Evolutionary conservation across 257 asterid species (phyloP).

Genomic region (Petrea volubilis): DNA sequence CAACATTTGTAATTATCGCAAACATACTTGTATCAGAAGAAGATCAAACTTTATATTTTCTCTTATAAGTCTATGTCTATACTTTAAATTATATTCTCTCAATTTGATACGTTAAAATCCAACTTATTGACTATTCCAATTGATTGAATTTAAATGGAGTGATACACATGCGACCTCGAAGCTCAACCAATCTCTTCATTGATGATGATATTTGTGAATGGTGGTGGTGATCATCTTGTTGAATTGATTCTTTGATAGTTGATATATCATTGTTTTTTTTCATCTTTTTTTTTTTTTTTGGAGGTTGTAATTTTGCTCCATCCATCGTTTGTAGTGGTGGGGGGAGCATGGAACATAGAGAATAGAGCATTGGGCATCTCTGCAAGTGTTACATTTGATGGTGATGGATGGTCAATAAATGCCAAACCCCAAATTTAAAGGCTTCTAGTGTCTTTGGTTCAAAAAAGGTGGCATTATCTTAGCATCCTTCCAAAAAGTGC

Average conservation of each 20-base stretch:
- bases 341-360: constrained; percentile 41
- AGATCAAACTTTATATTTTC: too few relatives aligned
- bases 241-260: constrained; percentile 33
- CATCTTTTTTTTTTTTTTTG: constrained; percentile 5
- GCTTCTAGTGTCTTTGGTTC: constrained; percentile 9
- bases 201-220: constrained; percentile 8
- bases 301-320: constrained; percentile 36
- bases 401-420: constrained; percentile 31
- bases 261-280: not conserved
- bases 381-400: too few relatives aligned
- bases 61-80: too few relatives aligned
- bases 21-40: too few relatives aligned
- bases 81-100: too few relatives aligned
- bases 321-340: constrained; percentile 30
- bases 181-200: not conserved
- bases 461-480: constrained; percentile 22
- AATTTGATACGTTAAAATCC: too few relatives aligned
- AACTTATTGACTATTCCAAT: too few relatives aligned
- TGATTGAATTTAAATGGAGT: too few relatives aligned
- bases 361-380: too few relatives aligned
- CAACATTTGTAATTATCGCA: too few relatives aligned
- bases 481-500: constrained; percentile 37
- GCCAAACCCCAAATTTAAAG: constrained; percentile 19
- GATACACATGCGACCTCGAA: too few relatives aligned
- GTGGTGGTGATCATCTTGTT: constrained; percentile 10